A percentile compares a stretch with the other conserved stretches of the same genome.
phyloP scores from a whole-genome alignment of 176 grass and related monocot genomes.

The Raddia guianensis region DNA sequence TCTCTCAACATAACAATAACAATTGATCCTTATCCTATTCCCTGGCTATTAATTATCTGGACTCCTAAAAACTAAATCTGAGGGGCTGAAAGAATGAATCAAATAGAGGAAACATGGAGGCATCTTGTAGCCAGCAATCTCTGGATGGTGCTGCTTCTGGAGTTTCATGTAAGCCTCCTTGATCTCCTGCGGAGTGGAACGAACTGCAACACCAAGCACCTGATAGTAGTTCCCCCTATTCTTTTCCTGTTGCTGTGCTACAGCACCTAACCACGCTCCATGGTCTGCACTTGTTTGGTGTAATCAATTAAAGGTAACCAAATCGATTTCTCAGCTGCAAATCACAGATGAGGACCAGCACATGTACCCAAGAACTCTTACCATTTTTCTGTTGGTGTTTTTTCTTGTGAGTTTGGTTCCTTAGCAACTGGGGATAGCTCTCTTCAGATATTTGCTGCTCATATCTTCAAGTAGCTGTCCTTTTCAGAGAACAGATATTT shows the following conservation, averaged over 20 bases:
- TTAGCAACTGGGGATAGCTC: slow-evolving; percentile 16
- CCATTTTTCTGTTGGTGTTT: slow-evolving; percentile 44
- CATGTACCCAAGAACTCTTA: slow-evolving; percentile 35
- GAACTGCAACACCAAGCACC: slow-evolving; percentile 53
- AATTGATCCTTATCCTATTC: not conserved
- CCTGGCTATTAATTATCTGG: not conserved
- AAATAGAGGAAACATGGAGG: slow-evolving; percentile 6
- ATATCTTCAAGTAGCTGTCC: slow-evolving; percentile 46
- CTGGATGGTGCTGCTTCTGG: slow-evolving; percentile 78
- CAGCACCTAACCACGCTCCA: slow-evolving; percentile 52
- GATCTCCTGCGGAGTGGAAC: slow-evolving; percentile 61
- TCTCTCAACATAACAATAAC: not conserved
- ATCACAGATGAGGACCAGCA: slow-evolving; percentile 27
- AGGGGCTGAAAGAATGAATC: not conserved
- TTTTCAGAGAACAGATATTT: slow-evolving; percentile 49
- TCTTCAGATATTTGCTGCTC: slow-evolving; percentile 45
- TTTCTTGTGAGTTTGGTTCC: slow-evolving; percentile 23
- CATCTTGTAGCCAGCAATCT: slow-evolving; percentile 67
- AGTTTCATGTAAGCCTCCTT: slow-evolving; percentile 79
- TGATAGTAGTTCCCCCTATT: slow-evolving; percentile 52
- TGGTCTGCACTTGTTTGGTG: slow-evolving; percentile 20
- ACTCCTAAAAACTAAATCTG: not conserved
- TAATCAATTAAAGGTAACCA: slow-evolving; percentile 10
- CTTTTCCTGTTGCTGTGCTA: slow-evolving; percentile 46
- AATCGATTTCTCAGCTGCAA: slow-evolving; percentile 28